Conservation (phyloP, 2,329 filamentous ascomycete genomes). For the Penicillium sp. region DNA sequence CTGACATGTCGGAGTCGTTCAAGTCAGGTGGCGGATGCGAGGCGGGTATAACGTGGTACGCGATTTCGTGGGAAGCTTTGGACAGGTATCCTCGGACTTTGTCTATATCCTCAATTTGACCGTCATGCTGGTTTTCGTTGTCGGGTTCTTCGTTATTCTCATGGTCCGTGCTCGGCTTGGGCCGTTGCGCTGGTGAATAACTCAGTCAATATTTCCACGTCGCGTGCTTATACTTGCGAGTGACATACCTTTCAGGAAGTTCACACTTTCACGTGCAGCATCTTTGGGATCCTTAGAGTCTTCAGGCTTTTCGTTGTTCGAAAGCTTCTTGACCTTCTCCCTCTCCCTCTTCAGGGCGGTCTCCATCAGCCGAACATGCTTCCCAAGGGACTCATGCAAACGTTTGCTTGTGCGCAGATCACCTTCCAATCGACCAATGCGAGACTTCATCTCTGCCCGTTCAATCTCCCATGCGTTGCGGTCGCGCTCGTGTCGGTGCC, state of each 20-base stretch:
- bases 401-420: constrained; percentile 82
- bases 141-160: constrained; percentile 47
- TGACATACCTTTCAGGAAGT: constrained; percentile 39
- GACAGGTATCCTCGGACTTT: constrained; percentile 63
- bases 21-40: constrained; percentile 58
- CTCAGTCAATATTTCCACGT: constrained; percentile 1
- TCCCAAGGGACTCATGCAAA: constrained; percentile 82
- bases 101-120: constrained; percentile 60
- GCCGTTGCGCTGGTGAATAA: constrained; percentile 40
- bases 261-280: constrained; percentile 46
- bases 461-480: constrained; percentile 99
- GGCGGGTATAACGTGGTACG: constrained; percentile 65
- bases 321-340: constrained; percentile 60
- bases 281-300: constrained; percentile 46
- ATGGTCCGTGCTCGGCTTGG: constrained; percentile 51
- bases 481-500: constrained; percentile 97
- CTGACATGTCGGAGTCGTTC: constrained; percentile 43
- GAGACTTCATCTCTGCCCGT: constrained; percentile 96
- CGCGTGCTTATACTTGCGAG: background rate
- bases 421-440: constrained; percentile 91
- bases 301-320: constrained; percentile 53
- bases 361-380: constrained; percentile 87
- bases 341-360: constrained; percentile 81
- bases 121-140: constrained; percentile 47
- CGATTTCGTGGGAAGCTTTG: constrained; percentile 66